phyloP scores from a whole-genome alignment of 2,329 filamentous ascomycete genomes.

The Nannizziopsis barbatae region DNA sequence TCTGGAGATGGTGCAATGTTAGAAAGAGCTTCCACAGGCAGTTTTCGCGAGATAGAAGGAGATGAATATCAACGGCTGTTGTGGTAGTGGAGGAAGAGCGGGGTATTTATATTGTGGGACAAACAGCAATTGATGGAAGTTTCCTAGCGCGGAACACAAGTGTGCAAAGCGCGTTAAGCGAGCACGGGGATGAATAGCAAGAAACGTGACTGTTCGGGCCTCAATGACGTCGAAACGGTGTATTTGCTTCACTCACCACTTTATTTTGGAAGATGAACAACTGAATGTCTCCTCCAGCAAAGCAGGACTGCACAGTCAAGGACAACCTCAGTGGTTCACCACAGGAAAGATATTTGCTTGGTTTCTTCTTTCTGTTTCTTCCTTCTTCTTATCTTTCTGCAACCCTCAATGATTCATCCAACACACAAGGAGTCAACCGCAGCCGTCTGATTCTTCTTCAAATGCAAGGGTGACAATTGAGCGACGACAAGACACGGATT shows the following conservation, averaged over 20 bases:
- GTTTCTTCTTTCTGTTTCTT: not conserved
- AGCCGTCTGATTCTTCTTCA: not conserved
- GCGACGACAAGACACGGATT: slow-evolving; percentile 1
- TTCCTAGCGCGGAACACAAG: not conserved
- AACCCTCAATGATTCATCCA: too few relatives aligned
- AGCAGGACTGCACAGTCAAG: slow-evolving; percentile 27
- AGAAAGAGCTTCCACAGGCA: not conserved
- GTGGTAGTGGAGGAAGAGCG: not conserved
- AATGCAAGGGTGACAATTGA: not conserved
- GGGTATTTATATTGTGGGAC: slow-evolving; percentile 1
- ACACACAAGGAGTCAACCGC: not conserved
- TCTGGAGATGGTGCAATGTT: slow-evolving; percentile 17
- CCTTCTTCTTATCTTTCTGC: not conserved
- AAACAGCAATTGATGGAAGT: not conserved
- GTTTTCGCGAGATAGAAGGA: too few relatives aligned
- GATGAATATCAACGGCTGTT: too few relatives aligned
- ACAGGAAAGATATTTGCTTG: not conserved
- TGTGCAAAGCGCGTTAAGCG: too few relatives aligned
- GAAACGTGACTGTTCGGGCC: too few relatives aligned
- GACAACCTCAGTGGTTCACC: slow-evolving; percentile 29
- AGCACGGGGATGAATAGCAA: too few relatives aligned
- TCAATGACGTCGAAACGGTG: not conserved
- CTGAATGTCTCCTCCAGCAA: slow-evolving; percentile 80
- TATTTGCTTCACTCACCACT: slow-evolving; percentile 6
- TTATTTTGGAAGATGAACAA: slow-evolving; percentile 76